phyloP scores from a whole-genome alignment of 257 asterid genomes.

The Penstemon davidsonii region DNA sequence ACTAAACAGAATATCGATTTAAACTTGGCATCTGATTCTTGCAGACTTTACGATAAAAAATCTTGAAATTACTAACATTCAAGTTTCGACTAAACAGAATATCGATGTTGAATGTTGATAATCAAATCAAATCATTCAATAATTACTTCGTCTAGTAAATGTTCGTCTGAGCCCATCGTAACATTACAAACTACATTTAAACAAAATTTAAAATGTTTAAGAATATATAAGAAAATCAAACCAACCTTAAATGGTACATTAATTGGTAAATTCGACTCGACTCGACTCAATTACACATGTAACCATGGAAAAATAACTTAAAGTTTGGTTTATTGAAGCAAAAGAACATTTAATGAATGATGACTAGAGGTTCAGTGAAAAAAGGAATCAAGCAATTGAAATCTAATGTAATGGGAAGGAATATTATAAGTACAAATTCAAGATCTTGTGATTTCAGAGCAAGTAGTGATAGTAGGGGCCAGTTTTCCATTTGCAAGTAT shows the following conservation, averaged over 20 bases:
- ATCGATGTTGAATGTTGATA: too few relatives aligned
- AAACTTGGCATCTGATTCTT: neutral
- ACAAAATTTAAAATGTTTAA: too few relatives aligned
- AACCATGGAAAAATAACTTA: neutral
- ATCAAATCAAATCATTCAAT: too few relatives aligned
- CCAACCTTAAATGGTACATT: too few relatives aligned
- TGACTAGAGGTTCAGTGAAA: conserved; percentile 18
- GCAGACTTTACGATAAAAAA: neutral
- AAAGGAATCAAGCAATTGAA: conserved; percentile 19
- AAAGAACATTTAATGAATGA: conserved; percentile 5
- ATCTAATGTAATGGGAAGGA: conserved; percentile 16
- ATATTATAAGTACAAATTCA: conserved; percentile 22
- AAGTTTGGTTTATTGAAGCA: conserved; percentile 8
- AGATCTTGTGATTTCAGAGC: conserved; percentile 17
- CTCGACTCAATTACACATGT: neutral
- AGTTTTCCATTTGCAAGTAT: conserved; percentile 25
- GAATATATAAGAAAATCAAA: too few relatives aligned
- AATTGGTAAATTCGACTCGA: too few relatives aligned
- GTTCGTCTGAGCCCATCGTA: too few relatives aligned
- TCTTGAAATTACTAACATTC: too few relatives aligned
- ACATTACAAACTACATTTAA: too few relatives aligned
- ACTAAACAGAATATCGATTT: too few relatives aligned
- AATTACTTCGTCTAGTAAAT: too few relatives aligned
- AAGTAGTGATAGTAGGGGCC: conserved; percentile 47
- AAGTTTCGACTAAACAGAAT: too few relatives aligned